Conservation (phyloP, 768 basidiomycete species). For the Daedalea quercina region DNA sequence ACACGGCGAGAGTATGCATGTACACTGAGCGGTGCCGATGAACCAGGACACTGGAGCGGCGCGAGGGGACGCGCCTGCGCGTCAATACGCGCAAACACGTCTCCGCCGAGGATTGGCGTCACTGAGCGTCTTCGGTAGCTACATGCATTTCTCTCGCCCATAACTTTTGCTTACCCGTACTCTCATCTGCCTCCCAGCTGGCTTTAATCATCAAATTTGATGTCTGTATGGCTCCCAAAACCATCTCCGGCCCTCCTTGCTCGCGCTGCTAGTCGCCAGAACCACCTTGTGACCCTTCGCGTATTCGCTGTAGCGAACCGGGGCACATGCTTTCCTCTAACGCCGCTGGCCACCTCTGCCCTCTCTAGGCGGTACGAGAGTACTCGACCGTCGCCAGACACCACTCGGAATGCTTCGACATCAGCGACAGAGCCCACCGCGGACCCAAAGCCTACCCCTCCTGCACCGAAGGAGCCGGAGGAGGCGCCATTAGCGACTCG, state of each 20-base stretch:
- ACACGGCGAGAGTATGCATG: no score
- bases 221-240: constrained; percentile 78
- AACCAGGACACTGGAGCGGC: background rate
- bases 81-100: background rate
- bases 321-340: background rate
- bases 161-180: background rate
- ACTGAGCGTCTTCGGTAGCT: background rate
- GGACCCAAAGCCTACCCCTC: constrained; percentile 44
- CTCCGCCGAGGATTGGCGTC: constrained; percentile 8
- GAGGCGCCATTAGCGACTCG: constrained; percentile 46
- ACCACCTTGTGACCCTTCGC: constrained; percentile 12
- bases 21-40: no score
- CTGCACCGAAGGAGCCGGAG: constrained; percentile 29
- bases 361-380: constrained; percentile 3
- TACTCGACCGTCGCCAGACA: constrained; percentile 8
- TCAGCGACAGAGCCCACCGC: constrained; percentile 21
- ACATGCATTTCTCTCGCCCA: background rate
- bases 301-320: constrained; percentile 18
- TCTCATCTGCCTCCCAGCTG: background rate
- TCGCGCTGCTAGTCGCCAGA: constrained; percentile 27
- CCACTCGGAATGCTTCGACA: constrained; percentile 11
- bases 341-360: constrained; percentile 1
- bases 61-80: background rate
- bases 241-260: constrained; percentile 36
- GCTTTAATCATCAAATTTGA: constrained; percentile 18